Evolutionary conservation across 257 asterid species (phyloP).

Genomic region (Euphrasia confusa): DNA sequence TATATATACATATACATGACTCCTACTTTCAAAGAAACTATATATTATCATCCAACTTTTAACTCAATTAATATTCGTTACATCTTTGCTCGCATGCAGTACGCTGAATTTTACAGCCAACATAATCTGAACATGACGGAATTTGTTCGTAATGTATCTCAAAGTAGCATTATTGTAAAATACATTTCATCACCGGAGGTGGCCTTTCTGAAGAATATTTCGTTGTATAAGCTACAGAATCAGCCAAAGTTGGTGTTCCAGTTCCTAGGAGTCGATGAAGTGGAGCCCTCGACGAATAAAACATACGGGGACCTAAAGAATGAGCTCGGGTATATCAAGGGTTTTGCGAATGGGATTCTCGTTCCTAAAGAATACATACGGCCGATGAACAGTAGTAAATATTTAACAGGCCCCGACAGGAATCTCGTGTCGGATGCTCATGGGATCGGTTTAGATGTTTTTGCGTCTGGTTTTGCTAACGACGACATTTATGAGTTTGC

Average conservation of each 20-base stretch:
- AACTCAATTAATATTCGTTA: not conserved
- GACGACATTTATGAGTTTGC: slow-evolving; percentile 42
- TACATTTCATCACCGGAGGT: not conserved
- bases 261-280: slow-evolving; percentile 33
- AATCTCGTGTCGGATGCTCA: slow-evolving; percentile 74
- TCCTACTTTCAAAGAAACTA: too few species aligned
- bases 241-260: slow-evolving; percentile 51
- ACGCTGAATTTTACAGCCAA: not conserved
- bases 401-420: slow-evolving; percentile 38
- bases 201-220: not conserved
- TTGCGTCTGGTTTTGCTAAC: slow-evolving; percentile 55
- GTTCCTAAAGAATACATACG: slow-evolving; percentile 63
- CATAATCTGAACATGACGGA: not conserved
- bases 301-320: slow-evolving; percentile 48
- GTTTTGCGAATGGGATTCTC: slow-evolving; percentile 71
- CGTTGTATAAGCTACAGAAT: not conserved
- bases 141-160: not conserved
- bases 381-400: slow-evolving; percentile 44
- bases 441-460: slow-evolving; percentile 65
- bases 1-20: too few species aligned
- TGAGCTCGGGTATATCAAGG: slow-evolving; percentile 52
- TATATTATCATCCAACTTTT: not conserved
- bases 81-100: not conserved
- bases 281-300: slow-evolving; percentile 63
- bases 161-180: not conserved